A percentile compares a stretch with the other conserved stretches of the same genome.
Conservation (phyloP, 176 grass and related monocot genomes). For the Carex kokanica region DNA sequence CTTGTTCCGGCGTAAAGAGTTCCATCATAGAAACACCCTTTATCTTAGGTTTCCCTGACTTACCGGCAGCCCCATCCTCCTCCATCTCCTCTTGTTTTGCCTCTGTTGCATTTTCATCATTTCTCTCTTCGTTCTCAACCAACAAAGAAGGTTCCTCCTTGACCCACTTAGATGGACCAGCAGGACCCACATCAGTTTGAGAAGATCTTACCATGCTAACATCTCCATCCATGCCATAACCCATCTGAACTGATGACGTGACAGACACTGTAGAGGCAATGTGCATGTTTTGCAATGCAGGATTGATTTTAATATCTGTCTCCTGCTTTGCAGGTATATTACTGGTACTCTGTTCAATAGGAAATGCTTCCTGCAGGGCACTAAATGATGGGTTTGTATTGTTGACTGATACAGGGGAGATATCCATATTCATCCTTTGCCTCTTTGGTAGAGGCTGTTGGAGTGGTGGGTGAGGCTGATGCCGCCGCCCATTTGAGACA, state of each 20-base stretch:
- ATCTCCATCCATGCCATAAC: conserved; percentile 50
- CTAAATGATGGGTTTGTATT: conserved; percentile 41
- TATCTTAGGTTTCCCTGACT: conserved; percentile 97
- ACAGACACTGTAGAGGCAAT: not conserved
- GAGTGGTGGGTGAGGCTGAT: conserved; percentile 4
- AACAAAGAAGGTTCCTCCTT: conserved; percentile 57
- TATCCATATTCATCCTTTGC: conserved; percentile 61
- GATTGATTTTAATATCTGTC: conserved; percentile 46
- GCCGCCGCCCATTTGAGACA: conserved; percentile 35
- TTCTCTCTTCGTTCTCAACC: conserved; percentile 48
- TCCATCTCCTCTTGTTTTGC: conserved; percentile 66
- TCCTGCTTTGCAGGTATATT: conserved; percentile 46
- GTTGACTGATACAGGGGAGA: conserved; percentile 38
- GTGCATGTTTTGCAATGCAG: conserved; percentile 6
- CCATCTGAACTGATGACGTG: conserved; percentile 37
- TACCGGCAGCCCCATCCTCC: conserved; percentile 52
- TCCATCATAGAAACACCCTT: conserved; percentile 97
- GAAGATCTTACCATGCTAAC: conserved; percentile 29
- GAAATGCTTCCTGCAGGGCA: conserved; percentile 42
- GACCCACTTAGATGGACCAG: conserved; percentile 54
- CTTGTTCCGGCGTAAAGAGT: conserved; percentile 97
- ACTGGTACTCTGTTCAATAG: conserved; percentile 57
- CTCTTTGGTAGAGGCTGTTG: conserved; percentile 61
- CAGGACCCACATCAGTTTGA: conserved; percentile 36
- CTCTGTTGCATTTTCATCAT: conserved; percentile 41